Percentiles rank a stretch among this genome's conserved stretches.
These are phyloP conservation scores for Cerrena zonata DNA, from an alignment of 1,284 basidiomycete species.

Conservation along the genomic window DNA sequence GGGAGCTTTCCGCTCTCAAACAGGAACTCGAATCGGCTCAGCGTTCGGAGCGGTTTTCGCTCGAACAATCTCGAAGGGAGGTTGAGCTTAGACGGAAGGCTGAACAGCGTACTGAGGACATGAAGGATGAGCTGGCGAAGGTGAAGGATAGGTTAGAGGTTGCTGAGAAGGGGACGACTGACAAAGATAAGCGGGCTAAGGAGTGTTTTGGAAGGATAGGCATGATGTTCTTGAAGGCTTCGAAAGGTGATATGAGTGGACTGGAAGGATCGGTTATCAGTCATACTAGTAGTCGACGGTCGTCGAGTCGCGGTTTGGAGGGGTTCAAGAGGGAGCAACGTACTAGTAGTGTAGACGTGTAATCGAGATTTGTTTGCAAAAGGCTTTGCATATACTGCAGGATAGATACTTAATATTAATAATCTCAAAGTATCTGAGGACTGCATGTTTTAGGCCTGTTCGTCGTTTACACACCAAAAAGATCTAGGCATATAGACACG, in stretches of 20 bases:
- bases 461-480: background rate
- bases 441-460: background rate
- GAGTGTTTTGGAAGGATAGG: conserved; percentile 21
- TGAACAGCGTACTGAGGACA: conserved; percentile 29
- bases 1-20: conserved; percentile 31
- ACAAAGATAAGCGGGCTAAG: conserved; percentile 17
- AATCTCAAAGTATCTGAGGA: too few relatives aligned
- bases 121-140: conserved; percentile 11
- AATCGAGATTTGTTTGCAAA: background rate
- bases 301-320: background rate
- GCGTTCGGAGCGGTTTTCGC: conserved; percentile 33
- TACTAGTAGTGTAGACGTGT: too few relatives aligned
- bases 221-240: conserved; percentile 17
- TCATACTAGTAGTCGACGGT: background rate
- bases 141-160: conserved; percentile 10
- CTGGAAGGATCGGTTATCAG: background rate
- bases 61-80: conserved; percentile 37
- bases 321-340: background rate
- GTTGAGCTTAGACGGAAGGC: conserved; percentile 35
- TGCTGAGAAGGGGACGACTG: conserved; percentile 9
- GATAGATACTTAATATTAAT: background rate
- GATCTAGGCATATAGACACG: background rate
- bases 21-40: conserved; percentile 31
- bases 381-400: background rate
- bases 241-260: conserved; percentile 15